These are phyloP conservation scores for Salvia sclarea DNA, from an alignment of 305 asterid genomes.

Conservation along the genomic window DNA sequence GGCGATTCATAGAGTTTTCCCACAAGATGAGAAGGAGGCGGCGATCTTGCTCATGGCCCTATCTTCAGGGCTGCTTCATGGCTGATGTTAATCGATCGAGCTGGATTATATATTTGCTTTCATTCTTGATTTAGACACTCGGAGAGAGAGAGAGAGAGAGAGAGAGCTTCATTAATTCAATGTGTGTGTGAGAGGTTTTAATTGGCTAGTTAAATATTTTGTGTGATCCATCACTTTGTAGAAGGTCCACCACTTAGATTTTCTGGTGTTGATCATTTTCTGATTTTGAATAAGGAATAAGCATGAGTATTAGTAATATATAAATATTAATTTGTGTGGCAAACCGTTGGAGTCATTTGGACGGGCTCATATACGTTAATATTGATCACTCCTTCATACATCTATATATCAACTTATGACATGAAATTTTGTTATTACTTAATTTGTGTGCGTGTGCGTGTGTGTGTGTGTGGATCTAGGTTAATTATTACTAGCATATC, in stretches of 20 bases:
- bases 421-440: background rate
- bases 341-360: constrained; percentile 22
- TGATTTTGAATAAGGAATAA: background rate
- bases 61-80: constrained; percentile 78
- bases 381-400: constrained; percentile 25
- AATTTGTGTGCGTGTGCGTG: too few relatives aligned
- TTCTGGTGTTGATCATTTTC: constrained; percentile 8
- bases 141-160: background rate
- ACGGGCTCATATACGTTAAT: constrained; percentile 25
- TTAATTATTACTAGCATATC: too few relatives aligned
- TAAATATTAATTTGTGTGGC: constrained; percentile 31
- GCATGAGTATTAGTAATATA: background rate
- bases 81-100: constrained; percentile 35
- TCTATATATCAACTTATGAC: background rate
- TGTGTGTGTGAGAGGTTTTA: background rate
- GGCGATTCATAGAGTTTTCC: constrained; percentile 67
- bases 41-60: constrained; percentile 92
- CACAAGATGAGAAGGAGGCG: constrained; percentile 95
- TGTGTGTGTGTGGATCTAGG: too few relatives aligned
- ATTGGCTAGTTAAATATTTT: background rate
- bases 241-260: constrained; percentile 33
- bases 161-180: background rate
- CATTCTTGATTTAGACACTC: constrained; percentile 4
- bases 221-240: constrained; percentile 23
- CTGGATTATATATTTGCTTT: background rate